phyloP scores from a whole-genome alignment of 169 alveolate species.

The Plasmodium billcollinsi region DNA sequence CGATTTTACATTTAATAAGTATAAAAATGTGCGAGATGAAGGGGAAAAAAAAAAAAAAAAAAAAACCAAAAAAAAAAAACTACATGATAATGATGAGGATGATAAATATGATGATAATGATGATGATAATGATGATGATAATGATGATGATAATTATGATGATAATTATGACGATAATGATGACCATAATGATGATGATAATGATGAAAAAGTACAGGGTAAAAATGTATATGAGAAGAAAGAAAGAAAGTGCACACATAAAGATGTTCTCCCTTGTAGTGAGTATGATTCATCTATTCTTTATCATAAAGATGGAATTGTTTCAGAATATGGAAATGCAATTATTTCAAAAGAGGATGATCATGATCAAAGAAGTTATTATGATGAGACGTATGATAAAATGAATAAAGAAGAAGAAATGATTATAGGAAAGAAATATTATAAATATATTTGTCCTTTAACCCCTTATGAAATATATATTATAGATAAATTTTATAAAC shows the following conservation, averaged over 20 bases:
- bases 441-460: slow-evolving; percentile 29
- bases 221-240: not conserved
- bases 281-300: too few relatives aligned
- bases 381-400: not conserved
- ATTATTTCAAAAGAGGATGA: too few relatives aligned
- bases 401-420: slow-evolving; percentile 11
- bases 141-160: too few relatives aligned
- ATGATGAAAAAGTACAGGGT: too few relatives aligned
- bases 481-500: slow-evolving; percentile 12
- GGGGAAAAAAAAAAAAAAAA: not conserved
- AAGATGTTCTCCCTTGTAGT: too few relatives aligned
- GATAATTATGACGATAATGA: too few relatives aligned
- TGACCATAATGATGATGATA: too few relatives aligned
- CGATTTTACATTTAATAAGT: slow-evolving; percentile 25
- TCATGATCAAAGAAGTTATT: too few relatives aligned
- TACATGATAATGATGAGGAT: not conserved
- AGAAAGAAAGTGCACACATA: not conserved
- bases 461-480: slow-evolving; percentile 72
- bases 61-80: not conserved
- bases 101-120: not conserved
- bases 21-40: not conserved
- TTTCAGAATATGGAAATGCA: too few relatives aligned
- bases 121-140: too few relatives aligned
- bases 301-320: too few relatives aligned
- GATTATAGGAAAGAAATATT: slow-evolving; percentile 25